A percentile compares a stretch with the other conserved stretches of the same genome.
phyloP scores from a whole-genome alignment of 116 monocot genomes.

The Posidonia oceanica region DNA sequence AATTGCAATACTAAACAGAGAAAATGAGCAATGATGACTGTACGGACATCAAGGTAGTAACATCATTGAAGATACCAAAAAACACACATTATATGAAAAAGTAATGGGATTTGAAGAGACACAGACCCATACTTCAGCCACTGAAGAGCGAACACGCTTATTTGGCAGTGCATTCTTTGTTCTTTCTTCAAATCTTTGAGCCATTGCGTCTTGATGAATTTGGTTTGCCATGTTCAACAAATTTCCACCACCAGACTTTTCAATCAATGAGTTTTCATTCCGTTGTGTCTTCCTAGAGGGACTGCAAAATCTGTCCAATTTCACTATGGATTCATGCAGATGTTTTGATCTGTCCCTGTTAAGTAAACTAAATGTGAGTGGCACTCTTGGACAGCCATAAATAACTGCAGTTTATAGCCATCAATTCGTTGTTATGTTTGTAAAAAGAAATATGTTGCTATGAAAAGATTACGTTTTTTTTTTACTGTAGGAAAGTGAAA shows the following conservation, averaged over 20 bases:
- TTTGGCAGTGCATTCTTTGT: constrained; percentile 50
- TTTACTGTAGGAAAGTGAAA: too few species aligned
- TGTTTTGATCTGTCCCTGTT: constrained; percentile 56
- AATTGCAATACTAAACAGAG: too few species aligned
- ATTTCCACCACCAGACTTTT: constrained; percentile 27
- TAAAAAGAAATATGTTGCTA: too few species aligned
- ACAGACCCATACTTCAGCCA: constrained; percentile 74
- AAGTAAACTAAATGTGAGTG: not conserved
- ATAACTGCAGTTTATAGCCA: too few species aligned
- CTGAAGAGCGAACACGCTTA: constrained; percentile 68
- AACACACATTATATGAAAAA: not conserved
- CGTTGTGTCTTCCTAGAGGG: constrained; percentile 39
- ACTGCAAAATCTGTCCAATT: constrained; percentile 58
- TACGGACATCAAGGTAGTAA: too few species aligned
- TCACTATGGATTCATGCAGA: constrained; percentile 47
- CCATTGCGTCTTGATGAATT: constrained; percentile 34
- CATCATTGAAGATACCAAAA: not conserved
- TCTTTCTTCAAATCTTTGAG: constrained; percentile 47
- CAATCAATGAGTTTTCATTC: constrained; percentile 34
- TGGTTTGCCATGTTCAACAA: constrained; percentile 55
- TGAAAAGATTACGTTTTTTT: too few species aligned
- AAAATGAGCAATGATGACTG: too few species aligned
- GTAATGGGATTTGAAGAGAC: not conserved
- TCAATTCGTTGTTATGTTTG: too few species aligned
- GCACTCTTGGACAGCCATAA: too few species aligned